A percentile compares a stretch with the other conserved stretches of the same genome.
These are phyloP conservation scores for Graphilbum fragrans DNA, from an alignment of 2,329 filamentous ascomycete genomes.

Conservation along the genomic window DNA sequence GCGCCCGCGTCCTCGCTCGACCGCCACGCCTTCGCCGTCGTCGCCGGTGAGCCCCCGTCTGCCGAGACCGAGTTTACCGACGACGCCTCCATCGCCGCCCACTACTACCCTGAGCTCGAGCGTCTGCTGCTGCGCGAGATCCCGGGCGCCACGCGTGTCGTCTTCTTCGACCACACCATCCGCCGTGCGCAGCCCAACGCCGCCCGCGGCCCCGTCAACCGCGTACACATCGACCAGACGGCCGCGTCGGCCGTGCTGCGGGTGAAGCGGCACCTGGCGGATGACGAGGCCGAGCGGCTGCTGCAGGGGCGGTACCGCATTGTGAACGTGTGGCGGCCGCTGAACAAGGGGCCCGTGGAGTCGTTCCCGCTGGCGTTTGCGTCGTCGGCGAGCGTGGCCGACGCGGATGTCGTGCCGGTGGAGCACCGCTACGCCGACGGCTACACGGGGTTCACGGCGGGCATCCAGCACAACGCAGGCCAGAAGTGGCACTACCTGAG, in stretches of 20 bases:
- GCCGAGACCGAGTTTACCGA: slow-evolving; percentile 50
- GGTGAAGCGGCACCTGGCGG: slow-evolving; percentile 52
- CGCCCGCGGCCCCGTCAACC: slow-evolving; percentile 52
- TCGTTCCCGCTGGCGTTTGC: slow-evolving; percentile 58
- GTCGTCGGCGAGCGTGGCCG: slow-evolving; percentile 46
- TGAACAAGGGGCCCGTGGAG: slow-evolving; percentile 46
- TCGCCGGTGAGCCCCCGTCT: slow-evolving; percentile 40
- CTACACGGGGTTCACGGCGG: slow-evolving; percentile 63
- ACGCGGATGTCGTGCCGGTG: slow-evolving; percentile 56
- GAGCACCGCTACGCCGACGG: slow-evolving; percentile 60
- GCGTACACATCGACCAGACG: slow-evolving; percentile 80
- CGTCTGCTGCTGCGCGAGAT: slow-evolving; percentile 54
- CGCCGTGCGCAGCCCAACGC: slow-evolving; percentile 51
- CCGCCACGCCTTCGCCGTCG: slow-evolving; percentile 52
- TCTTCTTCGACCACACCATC: slow-evolving; percentile 83
- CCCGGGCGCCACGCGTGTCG: slow-evolving; percentile 51
- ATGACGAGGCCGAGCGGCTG: slow-evolving; percentile 52
- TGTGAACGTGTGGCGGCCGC: slow-evolving; percentile 75
- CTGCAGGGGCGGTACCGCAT: slow-evolving; percentile 64
- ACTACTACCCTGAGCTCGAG: slow-evolving; percentile 82
- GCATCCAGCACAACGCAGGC: slow-evolving; percentile 44
- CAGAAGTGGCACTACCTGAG: slow-evolving; percentile 74
- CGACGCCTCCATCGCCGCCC: slow-evolving; percentile 53
- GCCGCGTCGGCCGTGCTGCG: slow-evolving; percentile 50
- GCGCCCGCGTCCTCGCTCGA: slow-evolving; percentile 13